These are phyloP conservation scores for Colletotrichum navitas DNA, from an alignment of 2,329 filamentous ascomycete genomes.

Conservation along the genomic window DNA sequence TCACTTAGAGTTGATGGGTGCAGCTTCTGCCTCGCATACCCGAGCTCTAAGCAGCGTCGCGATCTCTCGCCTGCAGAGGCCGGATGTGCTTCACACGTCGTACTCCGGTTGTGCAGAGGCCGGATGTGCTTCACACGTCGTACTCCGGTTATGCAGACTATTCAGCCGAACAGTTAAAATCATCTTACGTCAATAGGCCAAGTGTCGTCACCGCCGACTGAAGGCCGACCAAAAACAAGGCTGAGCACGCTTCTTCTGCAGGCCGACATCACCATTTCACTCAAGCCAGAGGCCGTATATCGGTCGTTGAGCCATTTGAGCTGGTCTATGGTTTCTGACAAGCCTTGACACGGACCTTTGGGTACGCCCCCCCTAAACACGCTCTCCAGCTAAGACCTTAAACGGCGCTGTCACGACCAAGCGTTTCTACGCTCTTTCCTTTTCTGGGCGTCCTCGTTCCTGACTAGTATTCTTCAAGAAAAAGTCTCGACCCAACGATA, in stretches of 20 bases:
- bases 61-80: not conserved
- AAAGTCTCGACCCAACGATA: conserved; percentile 17
- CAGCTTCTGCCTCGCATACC: conserved; percentile 26
- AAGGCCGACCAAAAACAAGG: conserved; percentile 5
- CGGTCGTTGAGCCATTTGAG: not conserved
- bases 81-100: not conserved
- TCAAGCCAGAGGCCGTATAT: too few relatives aligned
- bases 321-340: not conserved
- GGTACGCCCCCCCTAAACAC: conserved; percentile 24
- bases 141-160: conserved; percentile 25
- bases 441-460: conserved; percentile 14
- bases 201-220: conserved; percentile 30
- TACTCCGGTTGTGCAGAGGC: conserved; percentile 11
- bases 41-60: conserved; percentile 7
- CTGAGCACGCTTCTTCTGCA: conserved; percentile 4
- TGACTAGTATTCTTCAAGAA: conserved; percentile 28
- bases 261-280: not conserved
- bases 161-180: conserved; percentile 27
- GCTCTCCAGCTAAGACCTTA: conserved; percentile 5
- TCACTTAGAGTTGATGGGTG: not conserved
- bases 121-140: conserved; percentile 29
- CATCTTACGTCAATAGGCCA: not conserved
- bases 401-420: conserved; percentile 34
- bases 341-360: conserved; percentile 25
- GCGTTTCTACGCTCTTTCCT: conserved; percentile 33